Percentiles rank a stretch among this genome's conserved stretches.
phyloP scores from a whole-genome alignment of 2,329 filamentous ascomycete genomes.

The Alternaria hordeiaustralica region DNA sequence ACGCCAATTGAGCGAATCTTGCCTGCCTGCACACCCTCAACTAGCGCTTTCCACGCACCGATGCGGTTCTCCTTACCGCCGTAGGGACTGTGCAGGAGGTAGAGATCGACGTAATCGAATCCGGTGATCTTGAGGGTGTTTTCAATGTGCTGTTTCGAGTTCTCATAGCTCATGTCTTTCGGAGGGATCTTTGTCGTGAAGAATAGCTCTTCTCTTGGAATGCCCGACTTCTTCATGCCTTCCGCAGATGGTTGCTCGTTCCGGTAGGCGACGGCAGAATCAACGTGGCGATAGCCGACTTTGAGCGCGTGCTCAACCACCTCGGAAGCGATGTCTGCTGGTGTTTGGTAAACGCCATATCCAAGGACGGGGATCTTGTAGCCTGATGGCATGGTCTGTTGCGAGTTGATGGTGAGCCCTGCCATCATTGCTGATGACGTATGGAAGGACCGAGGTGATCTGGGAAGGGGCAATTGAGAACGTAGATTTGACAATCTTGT shows the following conservation, averaged over 20 bases:
- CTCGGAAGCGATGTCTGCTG: constrained; percentile 62
- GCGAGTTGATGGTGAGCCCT: constrained; percentile 54
- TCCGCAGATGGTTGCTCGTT: constrained; percentile 73
- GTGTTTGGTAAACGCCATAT: constrained; percentile 60
- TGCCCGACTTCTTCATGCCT: constrained; percentile 63
- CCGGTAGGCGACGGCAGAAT: constrained; percentile 69
- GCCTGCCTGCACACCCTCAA: constrained; percentile 59
- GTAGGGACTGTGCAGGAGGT: constrained; percentile 62
- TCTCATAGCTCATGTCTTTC: constrained; percentile 64
- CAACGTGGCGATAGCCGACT: constrained; percentile 68
- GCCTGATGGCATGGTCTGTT: constrained; percentile 63
- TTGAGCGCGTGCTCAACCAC: constrained; percentile 66
- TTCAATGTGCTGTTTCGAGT: constrained; percentile 65
- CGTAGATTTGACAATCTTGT: constrained; percentile 19
- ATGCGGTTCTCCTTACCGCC: constrained; percentile 57
- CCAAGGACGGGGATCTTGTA: constrained; percentile 67
- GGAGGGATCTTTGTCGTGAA: constrained; percentile 74
- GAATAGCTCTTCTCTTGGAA: constrained; percentile 68
- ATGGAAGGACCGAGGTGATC: constrained; percentile 17
- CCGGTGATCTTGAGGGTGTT: constrained; percentile 60
- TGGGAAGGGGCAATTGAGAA: constrained; percentile 14
- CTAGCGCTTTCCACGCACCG: constrained; percentile 62
- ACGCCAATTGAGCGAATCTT: constrained; percentile 62
- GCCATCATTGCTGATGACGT: constrained; percentile 50
- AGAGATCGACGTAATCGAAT: constrained; percentile 73